Base-by-base conservation (phyloP, 306 rosid species). In the Fragaria vesca region DNA sequence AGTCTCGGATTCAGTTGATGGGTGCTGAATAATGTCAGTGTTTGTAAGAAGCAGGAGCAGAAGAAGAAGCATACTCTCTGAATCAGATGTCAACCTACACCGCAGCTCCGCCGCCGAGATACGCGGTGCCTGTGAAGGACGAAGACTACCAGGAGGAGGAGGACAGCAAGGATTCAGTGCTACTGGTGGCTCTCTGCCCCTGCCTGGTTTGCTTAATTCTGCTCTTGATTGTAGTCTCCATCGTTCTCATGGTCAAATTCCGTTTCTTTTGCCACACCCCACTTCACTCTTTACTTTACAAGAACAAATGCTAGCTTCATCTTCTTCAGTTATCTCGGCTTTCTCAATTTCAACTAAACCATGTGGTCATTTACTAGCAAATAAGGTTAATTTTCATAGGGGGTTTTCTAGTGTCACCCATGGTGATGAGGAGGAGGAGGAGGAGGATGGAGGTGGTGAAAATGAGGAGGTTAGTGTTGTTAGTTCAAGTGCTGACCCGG, bases 221-320 rank as follows among this genome's bases (percentile, higher is more conserved):
- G 30, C 85, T 92, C 75, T 62, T 92, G 78, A 80, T 89, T 18
- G 80, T 83, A 0, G 76, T 88, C 51, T 89, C 89, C 40, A 82
- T 92, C 50, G 11, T 92, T 72, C 96, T 92, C 51, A 66, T 85
- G 75, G 62, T 91, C 90, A 89, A 95, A 84, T 89, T 95, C 83
- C 97, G 84, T 68, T 84, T 91, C 38, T 84, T 91, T 82, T 92
- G 98, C 63, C 97, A 89, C 85, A 86, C 97, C 24, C 96, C 96
- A 72, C 86, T 92, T 13, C 92, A 88, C 40, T 82, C 89, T 72
- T 17, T 92, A 18, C 80, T 94, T 50, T 75, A 79, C 95, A 90
- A 87, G 85, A 86, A 88, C 38, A 71, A 24, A 2, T 95, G 89
- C 48, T 90, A 75, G 85, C 70, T 72, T 30, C 61, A 55, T 8